A percentile compares a stretch with the other conserved stretches of the same genome.
Conservation (phyloP, 306 rosid genomes). For the Sicyos edulis region DNA sequence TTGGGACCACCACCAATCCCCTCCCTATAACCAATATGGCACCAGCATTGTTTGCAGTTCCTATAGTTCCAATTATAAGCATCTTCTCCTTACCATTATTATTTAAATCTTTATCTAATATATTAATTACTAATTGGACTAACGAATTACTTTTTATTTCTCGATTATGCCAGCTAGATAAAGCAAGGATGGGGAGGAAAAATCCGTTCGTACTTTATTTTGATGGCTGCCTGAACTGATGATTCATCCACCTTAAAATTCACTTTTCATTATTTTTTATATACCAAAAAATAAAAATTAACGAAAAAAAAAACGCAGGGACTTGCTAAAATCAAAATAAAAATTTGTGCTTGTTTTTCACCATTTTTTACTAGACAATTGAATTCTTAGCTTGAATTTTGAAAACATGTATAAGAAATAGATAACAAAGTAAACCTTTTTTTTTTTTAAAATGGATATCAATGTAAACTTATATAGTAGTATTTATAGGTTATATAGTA, state of each 20-base stretch:
- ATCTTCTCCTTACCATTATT: background rate
- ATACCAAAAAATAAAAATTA: too few species aligned
- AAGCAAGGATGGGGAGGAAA: background rate
- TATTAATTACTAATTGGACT: background rate
- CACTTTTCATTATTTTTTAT: background rate
- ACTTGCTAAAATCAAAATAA: too few species aligned
- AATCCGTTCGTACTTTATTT: background rate
- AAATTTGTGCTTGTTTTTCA: too few species aligned
- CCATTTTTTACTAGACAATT: too few species aligned
- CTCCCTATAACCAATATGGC: constrained; percentile 97
- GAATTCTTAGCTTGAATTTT: too few species aligned
- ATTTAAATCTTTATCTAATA: background rate
- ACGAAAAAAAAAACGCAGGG: too few species aligned
- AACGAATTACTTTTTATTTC: background rate
- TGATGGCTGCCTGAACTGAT: background rate
- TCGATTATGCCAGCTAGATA: background rate
- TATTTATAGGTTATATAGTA: too few species aligned
- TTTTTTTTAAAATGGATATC: too few species aligned
- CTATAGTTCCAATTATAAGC: constrained; percentile 26
- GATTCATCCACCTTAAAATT: background rate
- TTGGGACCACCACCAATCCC: constrained; percentile 98
- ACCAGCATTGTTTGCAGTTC: constrained; percentile 99
- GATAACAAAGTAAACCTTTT: too few species aligned
- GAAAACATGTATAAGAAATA: too few species aligned
- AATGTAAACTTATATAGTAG: too few species aligned